phyloP scores from a whole-genome alignment of 495 filamentous ascomycete species.

The Glonium stellatum region DNA sequence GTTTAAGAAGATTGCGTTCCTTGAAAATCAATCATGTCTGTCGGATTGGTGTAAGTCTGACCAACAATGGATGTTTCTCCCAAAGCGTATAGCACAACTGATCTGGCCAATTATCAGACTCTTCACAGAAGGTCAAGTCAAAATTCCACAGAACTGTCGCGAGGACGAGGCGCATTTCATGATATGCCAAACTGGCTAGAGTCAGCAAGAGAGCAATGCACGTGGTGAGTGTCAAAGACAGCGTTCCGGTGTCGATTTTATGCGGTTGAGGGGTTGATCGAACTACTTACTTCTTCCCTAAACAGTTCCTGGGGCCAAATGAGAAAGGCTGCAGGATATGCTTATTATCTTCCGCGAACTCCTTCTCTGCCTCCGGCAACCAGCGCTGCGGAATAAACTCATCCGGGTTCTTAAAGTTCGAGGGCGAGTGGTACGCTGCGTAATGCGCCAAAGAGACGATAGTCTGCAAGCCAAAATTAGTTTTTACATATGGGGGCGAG shows the following conservation, averaged over 20 bases:
- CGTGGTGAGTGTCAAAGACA: neutral
- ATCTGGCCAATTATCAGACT: slow-evolving; percentile 2
- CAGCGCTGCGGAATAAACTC: slow-evolving; percentile 21
- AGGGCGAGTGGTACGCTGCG: neutral
- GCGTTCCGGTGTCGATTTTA: neutral
- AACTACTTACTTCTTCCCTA: slow-evolving; percentile 4
- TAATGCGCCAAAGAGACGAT: neutral
- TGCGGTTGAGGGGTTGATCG: neutral
- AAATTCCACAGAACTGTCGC: slow-evolving; percentile 7
- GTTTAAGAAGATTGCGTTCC: too few species aligned
- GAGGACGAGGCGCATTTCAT: neutral
- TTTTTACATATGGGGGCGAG: too few species aligned
- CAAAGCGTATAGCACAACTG: slow-evolving; percentile 1
- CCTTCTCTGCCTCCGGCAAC: slow-evolving; percentile 2
- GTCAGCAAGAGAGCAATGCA: neutral
- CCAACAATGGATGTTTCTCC: slow-evolving; percentile 4
- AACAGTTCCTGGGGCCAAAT: slow-evolving; percentile 1
- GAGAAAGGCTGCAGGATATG: neutral
- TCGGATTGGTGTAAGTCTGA: neutral
- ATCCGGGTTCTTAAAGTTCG: slow-evolving; percentile 3
- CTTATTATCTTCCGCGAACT: neutral
- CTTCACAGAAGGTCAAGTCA: neutral
- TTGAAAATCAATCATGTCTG: neutral
- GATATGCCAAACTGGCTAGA: neutral
- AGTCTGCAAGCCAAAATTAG: neutral